Base-by-base conservation (phyloP, 768 basidiomycete genomes). In the Kwoniella dendrophila region DNA sequence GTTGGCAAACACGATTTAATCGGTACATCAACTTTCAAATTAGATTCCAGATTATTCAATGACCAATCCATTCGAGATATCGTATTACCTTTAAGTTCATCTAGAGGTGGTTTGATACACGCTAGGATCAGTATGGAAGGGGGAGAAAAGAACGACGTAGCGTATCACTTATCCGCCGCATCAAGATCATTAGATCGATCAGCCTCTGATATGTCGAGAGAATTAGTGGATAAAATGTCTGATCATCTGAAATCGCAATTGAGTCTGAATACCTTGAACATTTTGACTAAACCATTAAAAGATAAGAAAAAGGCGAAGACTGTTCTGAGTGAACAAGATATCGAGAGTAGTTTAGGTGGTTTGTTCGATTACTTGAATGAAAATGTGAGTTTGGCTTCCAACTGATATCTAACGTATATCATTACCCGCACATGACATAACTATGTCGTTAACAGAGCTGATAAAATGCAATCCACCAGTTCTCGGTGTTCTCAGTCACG, bases 1-100 rank as follows among this genome's bases (percentile, higher is more conserved):
- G 78, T 79, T 14, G 78, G 78, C 44, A 77, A 79, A 51, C 76
- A 79, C 49, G 78, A 79, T 43, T 49, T 68, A 20, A 75, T 79
- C 49, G 78, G 78, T 5, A 38, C 64, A 0, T 43, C 63, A 1
- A 62, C 67, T 22, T 67, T 79, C 71, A 76, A 74, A 55, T 69
- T 79, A 24, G 72, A 79, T 44, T 71, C 74, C 1, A 45, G 67
- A 22, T 30, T 54, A 1, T 76, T 73, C 57, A 57, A 56, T 4
- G 67, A 66, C 12, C 33, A 24, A 16, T 53, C 66, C 12, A 64
- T 60, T 1, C 63, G 70, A 14, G 76, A 79, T 29, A 48, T 79
- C 32, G 51, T 74, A 4, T 33, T 78, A 3, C 73, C 78, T 3
- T 68, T 79, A 4, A 30, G 49, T 6, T 47, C 56, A 7, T 26